Evolutionary conservation across 129 eudicot species (phyloP).

Genomic region (Artemisia argyi): DNA sequence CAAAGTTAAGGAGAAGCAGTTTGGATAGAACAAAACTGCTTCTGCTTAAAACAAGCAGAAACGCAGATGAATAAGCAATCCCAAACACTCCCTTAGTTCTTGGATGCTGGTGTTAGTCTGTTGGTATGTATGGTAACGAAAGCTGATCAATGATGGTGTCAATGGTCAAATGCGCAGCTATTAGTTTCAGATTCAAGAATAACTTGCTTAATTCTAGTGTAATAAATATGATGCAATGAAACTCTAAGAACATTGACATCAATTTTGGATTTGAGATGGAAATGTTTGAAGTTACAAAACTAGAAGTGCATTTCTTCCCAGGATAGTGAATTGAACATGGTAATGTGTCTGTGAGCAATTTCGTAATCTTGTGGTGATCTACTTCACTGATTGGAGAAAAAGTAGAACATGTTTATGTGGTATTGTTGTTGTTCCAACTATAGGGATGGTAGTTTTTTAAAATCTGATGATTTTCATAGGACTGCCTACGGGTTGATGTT

Average conservation of each 20-base stretch:
- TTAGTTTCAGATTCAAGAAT: no score
- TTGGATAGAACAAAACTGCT: no score
- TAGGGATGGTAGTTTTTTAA: not conserved
- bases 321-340: not conserved
- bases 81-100: no score
- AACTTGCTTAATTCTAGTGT: no score
- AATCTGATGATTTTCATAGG: not conserved
- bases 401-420: not conserved
- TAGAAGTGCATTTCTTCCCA: not conserved
- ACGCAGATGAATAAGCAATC: no score
- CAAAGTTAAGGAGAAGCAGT: no score
- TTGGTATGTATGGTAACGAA: no score
- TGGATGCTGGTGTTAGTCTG: no score
- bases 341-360: not conserved
- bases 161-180: no score
- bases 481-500: not conserved
- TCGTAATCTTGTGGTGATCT: not conserved
- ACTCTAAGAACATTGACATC: not conserved
- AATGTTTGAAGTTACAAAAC: not conserved
- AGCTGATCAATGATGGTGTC: no score
- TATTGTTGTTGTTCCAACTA: conserved; percentile 11
- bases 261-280: not conserved
- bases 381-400: conserved; percentile 5
- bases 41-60: no score
- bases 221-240: not conserved